A percentile compares a stretch with the other conserved stretches of the same genome.
Evolutionary conservation across 441 rosid species (phyloP).

Genomic region (Arabidopsis lyrata): DNA sequence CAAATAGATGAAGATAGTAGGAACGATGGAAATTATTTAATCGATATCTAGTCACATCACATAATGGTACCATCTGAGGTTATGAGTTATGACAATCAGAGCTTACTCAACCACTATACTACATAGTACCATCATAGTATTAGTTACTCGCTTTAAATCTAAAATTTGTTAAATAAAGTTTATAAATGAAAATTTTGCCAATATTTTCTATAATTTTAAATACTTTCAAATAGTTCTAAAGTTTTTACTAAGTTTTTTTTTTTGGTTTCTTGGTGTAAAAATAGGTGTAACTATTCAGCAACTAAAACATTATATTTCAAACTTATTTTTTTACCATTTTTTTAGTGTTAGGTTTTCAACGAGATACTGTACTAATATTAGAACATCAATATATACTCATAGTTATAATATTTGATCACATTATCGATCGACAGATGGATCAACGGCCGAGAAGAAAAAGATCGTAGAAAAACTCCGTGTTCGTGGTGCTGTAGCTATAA

Average conservation of each 20-base stretch:
- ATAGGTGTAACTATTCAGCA: too few relatives aligned
- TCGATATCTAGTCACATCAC: neutral
- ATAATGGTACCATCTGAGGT: neutral
- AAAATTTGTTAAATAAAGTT: neutral
- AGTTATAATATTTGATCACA: neutral
- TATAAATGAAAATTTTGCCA: neutral
- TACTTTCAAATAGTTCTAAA: too few relatives aligned
- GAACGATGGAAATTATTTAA: neutral
- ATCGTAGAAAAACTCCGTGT: slow-evolving; percentile 48
- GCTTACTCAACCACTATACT: neutral
- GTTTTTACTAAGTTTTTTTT: too few relatives aligned
- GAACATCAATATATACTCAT: too few relatives aligned
- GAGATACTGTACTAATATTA: neutral
- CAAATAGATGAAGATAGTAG: neutral
- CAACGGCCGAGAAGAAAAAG: neutral
- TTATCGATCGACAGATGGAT: slow-evolving; percentile 19
- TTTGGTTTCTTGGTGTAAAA: too few relatives aligned
- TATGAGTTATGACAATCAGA: too few relatives aligned
- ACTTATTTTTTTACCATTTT: neutral
- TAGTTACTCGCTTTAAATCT: neutral
- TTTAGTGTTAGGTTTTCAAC: too few relatives aligned
- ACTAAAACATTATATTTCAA: too few relatives aligned
- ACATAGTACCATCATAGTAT: neutral
- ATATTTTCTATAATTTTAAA: too few relatives aligned
- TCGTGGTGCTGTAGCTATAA: slow-evolving; percentile 61